phyloP scores from a whole-genome alignment of 306 rosid genomes.

The Quercus glauca region DNA sequence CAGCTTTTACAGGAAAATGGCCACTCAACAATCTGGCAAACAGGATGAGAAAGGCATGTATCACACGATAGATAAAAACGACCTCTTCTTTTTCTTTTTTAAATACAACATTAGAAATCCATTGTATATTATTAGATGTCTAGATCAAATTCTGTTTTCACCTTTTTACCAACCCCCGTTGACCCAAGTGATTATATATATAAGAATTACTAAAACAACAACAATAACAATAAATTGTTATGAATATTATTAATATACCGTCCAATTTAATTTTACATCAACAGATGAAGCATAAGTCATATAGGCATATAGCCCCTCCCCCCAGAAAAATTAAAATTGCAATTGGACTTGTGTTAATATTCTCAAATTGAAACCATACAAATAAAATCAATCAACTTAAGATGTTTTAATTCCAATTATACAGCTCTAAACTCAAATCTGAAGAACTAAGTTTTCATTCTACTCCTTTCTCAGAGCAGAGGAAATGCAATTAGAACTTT shows the following conservation, averaged over 20 bases:
- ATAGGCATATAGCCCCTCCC: neutral
- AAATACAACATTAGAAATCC: neutral
- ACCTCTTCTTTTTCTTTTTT: neutral
- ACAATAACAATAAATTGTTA: neutral
- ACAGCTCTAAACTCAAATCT: too few species aligned
- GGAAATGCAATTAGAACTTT: too few species aligned
- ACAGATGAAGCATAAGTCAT: constrained; percentile 7
- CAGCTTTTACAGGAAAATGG: neutral
- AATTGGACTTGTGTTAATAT: neutral
- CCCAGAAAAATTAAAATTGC: neutral
- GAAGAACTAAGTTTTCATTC: too few species aligned
- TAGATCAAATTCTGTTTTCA: neutral
- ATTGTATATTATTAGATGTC: neutral
- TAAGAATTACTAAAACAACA: too few species aligned
- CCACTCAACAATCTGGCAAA: neutral
- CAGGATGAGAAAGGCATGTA: neutral
- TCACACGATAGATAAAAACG: neutral
- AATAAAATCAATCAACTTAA: neutral
- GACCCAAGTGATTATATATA: neutral
- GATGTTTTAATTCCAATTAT: neutral
- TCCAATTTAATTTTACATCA: neutral
- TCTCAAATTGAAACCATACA: neutral
- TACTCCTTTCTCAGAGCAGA: too few species aligned
- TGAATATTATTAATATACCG: neutral
- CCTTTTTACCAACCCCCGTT: neutral